Evolutionary conservation across 345 rosid genomes (phyloP).

Genomic region (Boechera retrofracta): DNA sequence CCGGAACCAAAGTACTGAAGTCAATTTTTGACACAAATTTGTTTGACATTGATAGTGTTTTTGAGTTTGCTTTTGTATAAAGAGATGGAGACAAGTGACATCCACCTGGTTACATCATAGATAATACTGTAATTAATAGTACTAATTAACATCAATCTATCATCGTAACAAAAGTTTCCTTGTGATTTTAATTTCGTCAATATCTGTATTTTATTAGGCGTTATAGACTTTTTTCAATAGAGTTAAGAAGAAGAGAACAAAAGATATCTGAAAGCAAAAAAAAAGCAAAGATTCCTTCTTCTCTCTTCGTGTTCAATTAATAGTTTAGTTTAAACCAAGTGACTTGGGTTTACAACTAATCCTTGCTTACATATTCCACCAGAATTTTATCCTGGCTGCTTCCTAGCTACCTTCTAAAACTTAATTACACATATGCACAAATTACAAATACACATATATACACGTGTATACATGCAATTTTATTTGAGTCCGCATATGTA

Average conservation of each 20-base stretch:
- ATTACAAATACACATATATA: slow-evolving; percentile 11
- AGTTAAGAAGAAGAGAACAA: slow-evolving; percentile 28
- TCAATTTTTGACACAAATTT: slow-evolving; percentile 19
- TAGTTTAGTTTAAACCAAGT: slow-evolving; percentile 34
- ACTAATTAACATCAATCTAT: no score
- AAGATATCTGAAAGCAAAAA: slow-evolving; percentile 26
- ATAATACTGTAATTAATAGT: not conserved
- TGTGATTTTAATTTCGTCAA: slow-evolving; percentile 16
- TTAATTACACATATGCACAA: slow-evolving; percentile 1
- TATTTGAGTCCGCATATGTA: slow-evolving; percentile 18
- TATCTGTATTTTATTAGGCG: slow-evolving; percentile 10
- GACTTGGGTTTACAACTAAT: slow-evolving; percentile 41
- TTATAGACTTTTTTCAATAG: slow-evolving; percentile 15
- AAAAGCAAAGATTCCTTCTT: slow-evolving; percentile 39
- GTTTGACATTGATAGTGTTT: slow-evolving; percentile 32
- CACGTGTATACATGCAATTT: slow-evolving; percentile 28
- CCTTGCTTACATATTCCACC: slow-evolving; percentile 34
- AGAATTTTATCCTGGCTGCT: slow-evolving; percentile 15
- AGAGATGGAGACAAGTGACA: slow-evolving; percentile 4
- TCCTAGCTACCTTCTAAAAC: slow-evolving; percentile 13
- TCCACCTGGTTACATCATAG: not conserved
- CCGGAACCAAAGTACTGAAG: slow-evolving; percentile 14
- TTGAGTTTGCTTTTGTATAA: slow-evolving; percentile 2
- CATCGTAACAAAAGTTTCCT: slow-evolving; percentile 1
- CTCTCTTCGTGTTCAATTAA: not conserved